Evolutionary conservation across 768 basidiomycete genomes (phyloP), one percentile per base, ranked within the genome.

Genomic region (Pisolithus sp.): DNA sequence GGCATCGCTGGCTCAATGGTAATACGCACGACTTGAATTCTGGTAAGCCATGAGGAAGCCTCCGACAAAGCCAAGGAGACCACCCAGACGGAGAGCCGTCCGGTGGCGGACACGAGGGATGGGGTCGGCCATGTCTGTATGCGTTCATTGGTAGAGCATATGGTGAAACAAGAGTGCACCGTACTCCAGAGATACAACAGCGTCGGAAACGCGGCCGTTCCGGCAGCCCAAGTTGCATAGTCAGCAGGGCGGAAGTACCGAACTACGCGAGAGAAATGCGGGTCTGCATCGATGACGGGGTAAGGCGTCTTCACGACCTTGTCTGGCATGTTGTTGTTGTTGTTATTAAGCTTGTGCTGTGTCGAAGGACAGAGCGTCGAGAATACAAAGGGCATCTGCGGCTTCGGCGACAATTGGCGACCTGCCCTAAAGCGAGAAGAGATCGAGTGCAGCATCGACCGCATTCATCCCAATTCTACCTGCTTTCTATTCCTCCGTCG

Each of bases 11-110:
- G 49, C 31, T 24, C 18, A 7, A 42, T 34, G 41, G 31, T 13
- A 13, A 43, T 31, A 75, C 90, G 68, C 64, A 95, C 93, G 74
- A 62, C 85, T 87, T 31, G 90, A 92, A 50, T 86, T 77, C 71
- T 94, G 91, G 71, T 98, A 98, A 8, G 94, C 91, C 49, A 95
- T 66, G 62, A 97, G 67, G 79, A 97, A 98, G 18, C 95, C 95
- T 10, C 89, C 93, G 49, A 82, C 65, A 70, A 94, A 89, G 9
- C 95, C 95, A 45, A 97, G 71, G 58, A 87, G 69, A 8, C 86
- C 87, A 36, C 85, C 85, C 10, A 87, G 67, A 51, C 76, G 71
- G 42, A 77, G 65, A 51, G 70, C 66, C 0, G 73, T 68, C 50
- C 70, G 68, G 46, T 75, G 60, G 50, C 64, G 69, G 57, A 67